phyloP scores from a whole-genome alignment of 2,329 filamentous ascomycete species.

The Colletotrichum destructivum region DNA sequence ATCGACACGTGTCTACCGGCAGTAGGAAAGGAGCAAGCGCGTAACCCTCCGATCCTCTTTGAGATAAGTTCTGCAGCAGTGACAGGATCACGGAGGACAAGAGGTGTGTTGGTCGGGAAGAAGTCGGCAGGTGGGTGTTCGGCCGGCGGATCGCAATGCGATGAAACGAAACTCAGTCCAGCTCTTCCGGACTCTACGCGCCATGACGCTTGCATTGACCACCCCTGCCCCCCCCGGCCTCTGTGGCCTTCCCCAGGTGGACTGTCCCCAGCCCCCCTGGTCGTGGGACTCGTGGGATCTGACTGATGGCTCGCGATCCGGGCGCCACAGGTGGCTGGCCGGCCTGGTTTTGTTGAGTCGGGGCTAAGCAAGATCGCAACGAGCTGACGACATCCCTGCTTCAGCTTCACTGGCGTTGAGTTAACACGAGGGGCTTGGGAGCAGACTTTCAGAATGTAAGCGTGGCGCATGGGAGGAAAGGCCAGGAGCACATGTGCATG shows the following conservation, averaged over 20 bases:
- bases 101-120: conserved; percentile 1
- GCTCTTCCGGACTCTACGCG: conserved; percentile 31
- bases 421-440: background rate
- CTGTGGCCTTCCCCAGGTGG: background rate
- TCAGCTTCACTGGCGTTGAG: background rate
- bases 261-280: conserved; percentile 19
- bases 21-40: conserved; percentile 1
- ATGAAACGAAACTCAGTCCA: conserved; percentile 40
- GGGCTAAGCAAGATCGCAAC: conserved; percentile 2
- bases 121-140: conserved; percentile 27
- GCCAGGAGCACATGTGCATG: too few species aligned
- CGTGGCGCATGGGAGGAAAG: too few species aligned
- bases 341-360: too few species aligned
- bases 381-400: background rate
- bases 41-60: conserved; percentile 6
- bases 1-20: conserved; percentile 32
- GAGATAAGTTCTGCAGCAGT: conserved; percentile 27
- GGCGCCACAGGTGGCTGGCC: conserved; percentile 38
- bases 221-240: conserved; percentile 22
- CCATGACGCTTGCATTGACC: conserved; percentile 41
- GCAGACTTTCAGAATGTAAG: too few species aligned
- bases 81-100: background rate
- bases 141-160: conserved; percentile 37
- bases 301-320: conserved; percentile 22
- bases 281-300: background rate